A percentile compares a stretch with the other conserved stretches of the same genome.
These are phyloP conservation scores for Ogataea trehalophila DNA, from an alignment of 805 yeast species.

Conservation along the genomic window DNA sequence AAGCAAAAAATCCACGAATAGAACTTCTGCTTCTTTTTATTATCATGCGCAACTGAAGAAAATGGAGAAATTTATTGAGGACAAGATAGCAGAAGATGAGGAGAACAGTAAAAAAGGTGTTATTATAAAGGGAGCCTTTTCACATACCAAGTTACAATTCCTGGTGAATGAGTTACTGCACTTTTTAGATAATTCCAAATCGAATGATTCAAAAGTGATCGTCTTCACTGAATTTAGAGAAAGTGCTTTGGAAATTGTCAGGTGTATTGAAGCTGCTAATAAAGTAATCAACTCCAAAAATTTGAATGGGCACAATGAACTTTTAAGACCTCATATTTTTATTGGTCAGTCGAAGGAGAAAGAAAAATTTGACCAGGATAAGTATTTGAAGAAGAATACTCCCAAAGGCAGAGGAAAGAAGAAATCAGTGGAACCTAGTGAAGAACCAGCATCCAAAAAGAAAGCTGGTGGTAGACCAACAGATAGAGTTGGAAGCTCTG, in stretches of 20 bases:
- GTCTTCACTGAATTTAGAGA: constrained; percentile 86
- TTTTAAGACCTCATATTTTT: constrained; percentile 71
- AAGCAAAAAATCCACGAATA: constrained; percentile 55
- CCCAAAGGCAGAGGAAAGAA: constrained; percentile 38
- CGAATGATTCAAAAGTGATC: constrained; percentile 65
- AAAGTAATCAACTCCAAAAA: constrained; percentile 5
- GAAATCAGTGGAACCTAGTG: constrained; percentile 3
- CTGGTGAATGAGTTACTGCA: constrained; percentile 50
- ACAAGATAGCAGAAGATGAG: constrained; percentile 31
- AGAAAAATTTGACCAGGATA: constrained; percentile 59
- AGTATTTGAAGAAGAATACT: constrained; percentile 38
- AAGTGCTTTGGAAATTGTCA: constrained; percentile 83
- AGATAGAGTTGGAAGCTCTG: constrained; percentile 56
- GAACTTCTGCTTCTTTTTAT: constrained; percentile 58
- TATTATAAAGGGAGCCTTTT: constrained; percentile 28
- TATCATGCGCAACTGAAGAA: constrained; percentile 43
- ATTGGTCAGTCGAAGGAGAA: constrained; percentile 86
- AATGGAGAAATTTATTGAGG: constrained; percentile 42
- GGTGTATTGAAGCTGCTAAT: constrained; percentile 45
- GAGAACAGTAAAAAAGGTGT: constrained; percentile 12
- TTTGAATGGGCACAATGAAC: constrained; percentile 26
- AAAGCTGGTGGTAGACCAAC: constrained; percentile 30
- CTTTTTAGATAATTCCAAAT: constrained; percentile 44
- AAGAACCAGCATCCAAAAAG: constrained; percentile 22
- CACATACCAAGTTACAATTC: constrained; percentile 73